A percentile compares a stretch with the other conserved stretches of the same genome.
phyloP scores from a whole-genome alignment of 2,329 filamentous ascomycete genomes.

The Colletotrichum aenigma region DNA sequence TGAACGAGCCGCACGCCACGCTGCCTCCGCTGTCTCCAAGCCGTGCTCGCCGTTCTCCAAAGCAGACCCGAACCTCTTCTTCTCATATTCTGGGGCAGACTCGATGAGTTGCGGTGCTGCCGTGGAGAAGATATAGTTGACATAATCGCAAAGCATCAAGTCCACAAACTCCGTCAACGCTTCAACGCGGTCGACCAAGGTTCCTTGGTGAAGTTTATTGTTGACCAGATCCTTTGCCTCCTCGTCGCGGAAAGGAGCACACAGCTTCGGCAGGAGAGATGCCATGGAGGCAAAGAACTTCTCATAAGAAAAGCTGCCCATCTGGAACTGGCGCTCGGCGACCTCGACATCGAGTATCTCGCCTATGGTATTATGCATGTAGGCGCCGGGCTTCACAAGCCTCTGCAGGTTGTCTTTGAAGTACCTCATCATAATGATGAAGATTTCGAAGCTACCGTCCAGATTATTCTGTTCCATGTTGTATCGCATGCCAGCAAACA shows the following conservation, averaged over 20 bases:
- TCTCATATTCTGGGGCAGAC: conserved; percentile 75
- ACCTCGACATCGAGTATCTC: conserved; percentile 77
- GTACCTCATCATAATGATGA: conserved; percentile 72
- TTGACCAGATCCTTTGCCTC: conserved; percentile 73
- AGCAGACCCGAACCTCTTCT: conserved; percentile 72
- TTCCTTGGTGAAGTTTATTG: conserved; percentile 61
- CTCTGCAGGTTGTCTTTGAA: conserved; percentile 75
- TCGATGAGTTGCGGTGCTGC: conserved; percentile 74
- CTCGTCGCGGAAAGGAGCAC: conserved; percentile 79
- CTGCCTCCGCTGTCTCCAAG: conserved; percentile 64
- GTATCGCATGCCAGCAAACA: conserved; percentile 63
- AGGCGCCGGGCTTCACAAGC: conserved; percentile 72
- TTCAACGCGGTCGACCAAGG: conserved; percentile 78
- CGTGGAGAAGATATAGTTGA: conserved; percentile 78
- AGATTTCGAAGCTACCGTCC: conserved; percentile 70
- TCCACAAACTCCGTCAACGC: conserved; percentile 78
- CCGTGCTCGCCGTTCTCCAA: conserved; percentile 59
- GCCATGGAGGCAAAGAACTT: conserved; percentile 81
- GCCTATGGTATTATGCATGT: conserved; percentile 75
- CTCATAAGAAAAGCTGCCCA: conserved; percentile 80
- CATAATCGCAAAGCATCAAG: conserved; percentile 78
- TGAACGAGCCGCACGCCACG: conserved; percentile 68
- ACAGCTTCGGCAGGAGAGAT: conserved; percentile 76
- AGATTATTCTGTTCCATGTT: conserved; percentile 70
- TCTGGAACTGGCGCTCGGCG: conserved; percentile 69